Conservation (phyloP, 2,329 filamentous ascomycete species). For the Monosporascus sp. region DNA sequence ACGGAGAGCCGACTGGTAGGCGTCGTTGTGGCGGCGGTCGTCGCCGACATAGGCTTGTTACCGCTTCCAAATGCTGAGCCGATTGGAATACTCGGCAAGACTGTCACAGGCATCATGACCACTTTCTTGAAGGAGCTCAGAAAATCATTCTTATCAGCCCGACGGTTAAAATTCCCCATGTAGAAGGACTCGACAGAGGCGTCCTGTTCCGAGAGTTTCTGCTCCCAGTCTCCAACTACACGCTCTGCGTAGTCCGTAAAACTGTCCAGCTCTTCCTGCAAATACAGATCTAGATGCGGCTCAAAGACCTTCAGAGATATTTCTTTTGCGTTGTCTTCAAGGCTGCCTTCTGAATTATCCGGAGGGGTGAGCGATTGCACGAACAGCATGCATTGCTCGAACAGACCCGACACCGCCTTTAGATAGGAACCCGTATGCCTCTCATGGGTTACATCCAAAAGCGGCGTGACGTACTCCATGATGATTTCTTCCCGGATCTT, state of each 20-base stretch:
- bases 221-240: constrained; percentile 83
- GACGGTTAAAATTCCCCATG: constrained; percentile 91
- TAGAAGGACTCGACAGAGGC: constrained; percentile 87
- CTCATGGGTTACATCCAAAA: constrained; percentile 84
- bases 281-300: constrained; percentile 86
- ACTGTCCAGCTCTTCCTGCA: constrained; percentile 83
- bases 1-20: constrained; percentile 23
- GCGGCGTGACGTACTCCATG: constrained; percentile 75
- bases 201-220: constrained; percentile 84
- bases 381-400: constrained; percentile 79
- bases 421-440: constrained; percentile 72
- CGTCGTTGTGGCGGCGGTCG: constrained; percentile 17
- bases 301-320: constrained; percentile 75
- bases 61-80: constrained; percentile 50
- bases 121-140: constrained; percentile 96
- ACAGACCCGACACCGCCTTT: constrained; percentile 79
- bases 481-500: constrained; percentile 80
- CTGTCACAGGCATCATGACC: constrained; percentile 97
- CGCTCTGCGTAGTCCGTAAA: constrained; percentile 73
- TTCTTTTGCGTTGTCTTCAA: constrained; percentile 59
- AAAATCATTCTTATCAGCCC: constrained; percentile 95
- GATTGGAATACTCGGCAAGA: constrained; percentile 64
- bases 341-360: constrained; percentile 54
- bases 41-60: constrained; percentile 29
- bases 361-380: constrained; percentile 65